Evolutionary conservation across 1,139 yeast species (phyloP).

Genomic region (Taphrina communis): DNA sequence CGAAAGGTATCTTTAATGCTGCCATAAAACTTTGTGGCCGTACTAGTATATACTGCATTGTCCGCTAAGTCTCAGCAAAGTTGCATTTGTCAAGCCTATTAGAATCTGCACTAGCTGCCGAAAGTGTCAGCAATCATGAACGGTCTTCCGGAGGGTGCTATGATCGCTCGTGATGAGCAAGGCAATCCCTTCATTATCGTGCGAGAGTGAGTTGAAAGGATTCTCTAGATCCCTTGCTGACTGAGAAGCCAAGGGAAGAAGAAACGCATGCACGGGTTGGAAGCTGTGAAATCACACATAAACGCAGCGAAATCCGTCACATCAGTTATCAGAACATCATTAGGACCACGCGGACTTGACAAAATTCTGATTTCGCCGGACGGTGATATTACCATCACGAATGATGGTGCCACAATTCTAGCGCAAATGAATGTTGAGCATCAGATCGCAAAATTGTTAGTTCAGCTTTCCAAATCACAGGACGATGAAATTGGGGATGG

Average conservation of each 20-base stretch:
- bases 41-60: too few relatives aligned
- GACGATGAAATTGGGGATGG: conserved; percentile 99
- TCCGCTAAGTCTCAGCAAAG: too few relatives aligned
- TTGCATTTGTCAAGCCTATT: too few relatives aligned
- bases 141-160: conserved; percentile 39
- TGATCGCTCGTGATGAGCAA: conserved; percentile 72
- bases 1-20: too few relatives aligned
- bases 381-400: conserved; percentile 96
- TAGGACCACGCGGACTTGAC: conserved; percentile 96
- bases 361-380: conserved; percentile 91
- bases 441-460: conserved; percentile 93
- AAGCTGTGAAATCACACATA: conserved; percentile 88
- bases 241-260: conserved; percentile 74
- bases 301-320: conserved; percentile 96
- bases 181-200: conserved; percentile 98
- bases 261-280: conserved; percentile 84
- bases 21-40: too few relatives aligned
- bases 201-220: conserved; percentile 60
- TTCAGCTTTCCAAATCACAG: conserved; percentile 91
- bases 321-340: conserved; percentile 84
- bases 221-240: not conserved
- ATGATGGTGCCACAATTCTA: conserved; percentile 97
- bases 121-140: conserved; percentile 12
- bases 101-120: not conserved
- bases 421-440: conserved; percentile 95